phyloP scores from a whole-genome alignment of 116 monocot species.

The Cymodocea nodosa region DNA sequence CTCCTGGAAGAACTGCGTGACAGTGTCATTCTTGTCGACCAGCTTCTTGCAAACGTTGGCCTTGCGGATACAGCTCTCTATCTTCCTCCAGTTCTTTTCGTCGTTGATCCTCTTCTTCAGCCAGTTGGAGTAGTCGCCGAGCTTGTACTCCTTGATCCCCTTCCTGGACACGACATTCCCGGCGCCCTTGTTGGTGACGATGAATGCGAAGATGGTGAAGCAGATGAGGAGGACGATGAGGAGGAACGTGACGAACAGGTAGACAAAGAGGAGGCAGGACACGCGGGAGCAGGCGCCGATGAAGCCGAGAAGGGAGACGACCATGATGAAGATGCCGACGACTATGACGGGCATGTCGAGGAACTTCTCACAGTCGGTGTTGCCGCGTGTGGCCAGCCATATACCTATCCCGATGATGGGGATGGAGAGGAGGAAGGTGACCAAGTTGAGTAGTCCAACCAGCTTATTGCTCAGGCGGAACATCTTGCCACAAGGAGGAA shows the following conservation, averaged over 20 bases:
- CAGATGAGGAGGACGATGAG: slow-evolving; percentile 68
- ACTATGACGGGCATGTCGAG: slow-evolving; percentile 59
- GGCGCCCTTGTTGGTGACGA: slow-evolving; percentile 90
- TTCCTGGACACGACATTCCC: slow-evolving; percentile 61
- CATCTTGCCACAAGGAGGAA: slow-evolving; percentile 6
- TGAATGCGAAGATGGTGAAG: slow-evolving; percentile 85
- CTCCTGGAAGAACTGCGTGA: slow-evolving; percentile 25
- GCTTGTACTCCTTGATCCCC: slow-evolving; percentile 80
- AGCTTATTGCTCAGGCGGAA: slow-evolving; percentile 76
- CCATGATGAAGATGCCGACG: slow-evolving; percentile 55
- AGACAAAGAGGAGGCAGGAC: slow-evolving; percentile 69
- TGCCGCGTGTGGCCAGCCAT: slow-evolving; percentile 42
- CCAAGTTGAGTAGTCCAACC: slow-evolving; percentile 56
- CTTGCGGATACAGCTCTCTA: slow-evolving; percentile 57
- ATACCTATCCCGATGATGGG: slow-evolving; percentile 68
- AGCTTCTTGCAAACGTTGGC: slow-evolving; percentile 61
- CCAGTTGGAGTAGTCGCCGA: slow-evolving; percentile 90
- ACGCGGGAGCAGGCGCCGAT: slow-evolving; percentile 72
- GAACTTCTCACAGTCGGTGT: slow-evolving; percentile 79
- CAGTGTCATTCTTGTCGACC: slow-evolving; percentile 24
- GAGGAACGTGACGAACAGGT: slow-evolving; percentile 86
- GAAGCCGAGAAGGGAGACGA: slow-evolving; percentile 77
- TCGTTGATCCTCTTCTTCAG: slow-evolving; percentile 62
- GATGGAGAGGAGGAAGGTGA: slow-evolving; percentile 63
- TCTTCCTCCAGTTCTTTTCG: slow-evolving; percentile 55